Evolutionary conservation across 805 yeast genomes (phyloP).

Genomic region (Ogataea pilisensis): DNA sequence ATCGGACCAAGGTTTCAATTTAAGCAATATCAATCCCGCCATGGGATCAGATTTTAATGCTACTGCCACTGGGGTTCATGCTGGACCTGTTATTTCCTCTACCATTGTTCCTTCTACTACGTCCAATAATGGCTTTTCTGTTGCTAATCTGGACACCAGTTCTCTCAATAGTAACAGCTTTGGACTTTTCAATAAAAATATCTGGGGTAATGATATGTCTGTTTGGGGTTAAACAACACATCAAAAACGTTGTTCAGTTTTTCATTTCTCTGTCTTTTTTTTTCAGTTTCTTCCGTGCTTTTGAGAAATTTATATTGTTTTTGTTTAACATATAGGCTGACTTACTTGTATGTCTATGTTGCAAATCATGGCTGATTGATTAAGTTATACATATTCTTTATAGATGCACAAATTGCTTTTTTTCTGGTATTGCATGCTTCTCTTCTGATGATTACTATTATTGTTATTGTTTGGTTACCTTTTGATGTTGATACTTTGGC

Average conservation of each 20-base stretch:
- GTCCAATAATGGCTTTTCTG: background rate
- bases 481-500: no score
- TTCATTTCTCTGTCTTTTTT: background rate
- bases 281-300: no score
- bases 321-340: no score
- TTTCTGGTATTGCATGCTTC: constrained; percentile 4
- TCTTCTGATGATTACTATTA: background rate
- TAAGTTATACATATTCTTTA: no score
- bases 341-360: no score
- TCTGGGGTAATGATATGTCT: constrained; percentile 24
- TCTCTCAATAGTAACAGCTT: background rate
- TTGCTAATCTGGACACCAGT: background rate
- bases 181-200: constrained; percentile 14
- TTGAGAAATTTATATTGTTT: no score
- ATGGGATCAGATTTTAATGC: no score
- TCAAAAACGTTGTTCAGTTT: background rate
- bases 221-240: constrained; percentile 18
- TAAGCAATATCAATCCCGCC: no score
- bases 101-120: no score
- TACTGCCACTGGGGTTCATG: background rate
- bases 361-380: no score
- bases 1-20: background rate
- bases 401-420: no score
- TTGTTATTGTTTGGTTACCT: background rate
- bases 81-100: background rate